Percentiles rank a stretch among this genome's conserved stretches.
phyloP scores from a whole-genome alignment of 768 basidiomycete species.

The Hericium rajendrae region DNA sequence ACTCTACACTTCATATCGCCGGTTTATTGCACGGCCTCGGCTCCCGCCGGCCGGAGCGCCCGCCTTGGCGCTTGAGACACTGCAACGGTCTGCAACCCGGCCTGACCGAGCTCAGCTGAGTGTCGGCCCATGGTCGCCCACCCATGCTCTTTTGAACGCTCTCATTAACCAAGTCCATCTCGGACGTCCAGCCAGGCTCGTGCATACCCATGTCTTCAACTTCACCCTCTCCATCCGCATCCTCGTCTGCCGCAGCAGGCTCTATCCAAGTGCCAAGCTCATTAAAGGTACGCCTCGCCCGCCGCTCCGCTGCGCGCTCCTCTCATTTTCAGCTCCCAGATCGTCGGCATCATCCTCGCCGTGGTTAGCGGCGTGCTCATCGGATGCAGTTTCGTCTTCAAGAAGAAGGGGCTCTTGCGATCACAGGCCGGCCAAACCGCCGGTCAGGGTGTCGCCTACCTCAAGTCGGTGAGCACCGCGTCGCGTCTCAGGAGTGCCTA shows the following conservation, averaged over 20 bases:
- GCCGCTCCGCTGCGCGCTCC: not conserved
- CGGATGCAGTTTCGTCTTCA: conserved; percentile 90
- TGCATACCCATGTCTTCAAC: not conserved
- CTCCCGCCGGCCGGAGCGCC: no score
- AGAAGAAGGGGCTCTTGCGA: conserved; percentile 87
- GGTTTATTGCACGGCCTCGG: no score
- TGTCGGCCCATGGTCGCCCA: no score
- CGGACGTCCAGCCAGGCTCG: no score
- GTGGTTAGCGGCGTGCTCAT: conserved; percentile 79
- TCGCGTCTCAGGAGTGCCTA: not conserved
- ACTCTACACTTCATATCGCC: not conserved
- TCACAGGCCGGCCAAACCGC: conserved; percentile 72
- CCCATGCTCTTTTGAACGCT: no score
- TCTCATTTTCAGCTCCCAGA: conserved; percentile 26
- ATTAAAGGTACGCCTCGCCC: conserved; percentile 7
- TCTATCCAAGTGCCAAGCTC: conserved; percentile 7
- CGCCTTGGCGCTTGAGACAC: no score
- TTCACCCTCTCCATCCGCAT: conserved; percentile 5
- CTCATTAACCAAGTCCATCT: no score
- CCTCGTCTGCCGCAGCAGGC: conserved; percentile 6
- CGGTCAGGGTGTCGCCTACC: conserved; percentile 87
- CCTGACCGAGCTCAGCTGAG: no score
- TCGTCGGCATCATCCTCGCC: conserved; percentile 73
- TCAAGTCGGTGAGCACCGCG: conserved; percentile 68
- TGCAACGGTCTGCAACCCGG: no score